Evolutionary conservation across 2,329 filamentous ascomycete species (phyloP).

Genomic region (Colletotrichum echinochloae): DNA sequence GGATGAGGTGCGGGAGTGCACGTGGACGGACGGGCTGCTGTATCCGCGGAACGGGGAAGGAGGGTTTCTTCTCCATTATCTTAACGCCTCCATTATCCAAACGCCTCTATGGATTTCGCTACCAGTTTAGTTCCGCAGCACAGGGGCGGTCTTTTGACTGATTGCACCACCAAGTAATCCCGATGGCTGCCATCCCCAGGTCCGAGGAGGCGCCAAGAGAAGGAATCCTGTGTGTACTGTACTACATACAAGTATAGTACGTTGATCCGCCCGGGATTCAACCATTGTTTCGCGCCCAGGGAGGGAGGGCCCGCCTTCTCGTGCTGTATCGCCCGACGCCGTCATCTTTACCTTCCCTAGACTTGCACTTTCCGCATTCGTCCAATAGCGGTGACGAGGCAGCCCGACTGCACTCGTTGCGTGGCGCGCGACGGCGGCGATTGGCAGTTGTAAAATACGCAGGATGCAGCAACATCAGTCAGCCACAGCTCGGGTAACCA

Average conservation of each 20-base stretch:
- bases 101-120: neutral
- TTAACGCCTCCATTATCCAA: neutral
- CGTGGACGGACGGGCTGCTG: slow-evolving; percentile 1
- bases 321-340: too few relatives aligned
- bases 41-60: neutral
- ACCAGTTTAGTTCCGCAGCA: neutral
- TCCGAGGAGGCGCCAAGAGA: neutral
- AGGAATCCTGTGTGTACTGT: too few relatives aligned
- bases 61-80: neutral
- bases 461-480: neutral
- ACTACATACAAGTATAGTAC: too few relatives aligned
- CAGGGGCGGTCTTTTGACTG: neutral
- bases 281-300: neutral
- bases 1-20: slow-evolving; percentile 6
- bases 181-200: neutral
- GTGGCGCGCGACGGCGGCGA: neutral
- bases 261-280: slow-evolving; percentile 12
- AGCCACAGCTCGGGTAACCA: neutral
- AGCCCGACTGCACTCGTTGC: too few relatives aligned
- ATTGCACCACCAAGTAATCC: neutral
- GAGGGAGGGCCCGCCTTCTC: neutral
- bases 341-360: too few relatives aligned
- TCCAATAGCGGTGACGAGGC: neutral
- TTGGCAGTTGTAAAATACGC: neutral
- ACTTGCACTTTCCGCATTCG: neutral